phyloP scores from a whole-genome alignment of 2,329 filamentous ascomycete species.

The Epichloe amarillans region DNA sequence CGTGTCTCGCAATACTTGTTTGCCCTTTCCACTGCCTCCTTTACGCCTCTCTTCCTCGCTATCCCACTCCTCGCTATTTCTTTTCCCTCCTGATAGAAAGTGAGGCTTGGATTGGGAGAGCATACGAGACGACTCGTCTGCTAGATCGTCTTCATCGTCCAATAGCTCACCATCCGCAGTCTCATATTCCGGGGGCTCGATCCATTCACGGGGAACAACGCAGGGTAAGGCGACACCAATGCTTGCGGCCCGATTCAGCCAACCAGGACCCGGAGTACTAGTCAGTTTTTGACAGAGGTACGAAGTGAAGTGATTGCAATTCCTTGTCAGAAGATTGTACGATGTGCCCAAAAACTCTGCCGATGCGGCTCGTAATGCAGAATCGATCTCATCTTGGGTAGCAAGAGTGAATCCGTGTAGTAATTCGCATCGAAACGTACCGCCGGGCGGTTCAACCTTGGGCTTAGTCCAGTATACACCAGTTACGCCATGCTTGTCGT shows the following conservation, averaged over 20 bases:
- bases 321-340: conserved; percentile 71
- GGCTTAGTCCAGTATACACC: conserved; percentile 78
- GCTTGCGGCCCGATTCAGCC: conserved; percentile 74
- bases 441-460: conserved; percentile 58
- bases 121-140: conserved; percentile 46
- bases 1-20: conserved; percentile 32
- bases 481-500: conserved; percentile 55
- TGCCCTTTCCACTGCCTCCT: conserved; percentile 29
- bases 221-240: conserved; percentile 73
- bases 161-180: conserved; percentile 58
- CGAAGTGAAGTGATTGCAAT: conserved; percentile 82
- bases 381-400: conserved; percentile 54
- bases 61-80: conserved; percentile 24
- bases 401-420: conserved; percentile 68
- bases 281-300: conserved; percentile 64
- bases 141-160: conserved; percentile 36
- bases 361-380: conserved; percentile 54
- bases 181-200: conserved; percentile 68
- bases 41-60: conserved; percentile 31
- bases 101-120: conserved; percentile 28
- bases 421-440: conserved; percentile 61
- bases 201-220: conserved; percentile 71
- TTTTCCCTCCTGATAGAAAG: conserved; percentile 16
- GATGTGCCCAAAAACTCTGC: conserved; percentile 60
- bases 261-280: conserved; percentile 53